These are phyloP conservation scores for Comarum palustre DNA, from an alignment of 306 rosid species.

Conservation along the genomic window DNA sequence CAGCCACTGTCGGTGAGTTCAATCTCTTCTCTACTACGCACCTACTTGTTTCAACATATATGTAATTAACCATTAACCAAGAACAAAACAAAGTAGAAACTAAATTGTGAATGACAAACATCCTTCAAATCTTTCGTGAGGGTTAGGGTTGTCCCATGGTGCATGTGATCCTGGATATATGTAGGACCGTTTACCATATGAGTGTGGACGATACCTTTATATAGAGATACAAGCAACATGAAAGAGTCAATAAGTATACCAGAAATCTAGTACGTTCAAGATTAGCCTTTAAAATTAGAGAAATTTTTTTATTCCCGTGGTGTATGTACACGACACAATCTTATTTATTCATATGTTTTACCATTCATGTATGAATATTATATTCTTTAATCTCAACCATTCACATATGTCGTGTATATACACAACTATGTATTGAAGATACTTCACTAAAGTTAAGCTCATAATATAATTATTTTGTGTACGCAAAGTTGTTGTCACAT, in stretches of 20 bases:
- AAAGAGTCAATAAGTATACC: not conserved
- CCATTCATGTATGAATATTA: too few species aligned
- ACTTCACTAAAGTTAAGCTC: too few species aligned
- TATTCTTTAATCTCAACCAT: too few species aligned
- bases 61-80: not conserved
- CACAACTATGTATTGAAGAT: too few species aligned
- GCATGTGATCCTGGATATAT: not conserved
- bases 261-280: not conserved
- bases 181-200: not conserved
- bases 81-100: not conserved
- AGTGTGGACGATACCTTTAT: too few species aligned
- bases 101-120: not conserved
- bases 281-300: not conserved
- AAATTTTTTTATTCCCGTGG: too few species aligned
- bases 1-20: conserved; percentile 72
- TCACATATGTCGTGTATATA: too few species aligned
- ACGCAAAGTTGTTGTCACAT: not conserved
- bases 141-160: not conserved
- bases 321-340: too few species aligned
- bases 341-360: too few species aligned
- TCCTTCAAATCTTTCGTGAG: not conserved
- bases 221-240: not conserved
- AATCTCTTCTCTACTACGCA: not conserved
- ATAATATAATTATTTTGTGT: not conserved
- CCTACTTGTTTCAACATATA: too few species aligned